A percentile compares a stretch with the other conserved stretches of the same genome.
These are phyloP conservation scores for Ulota crispa DNA, from an alignment of 225 moss, liverwort and hornwort species.

Conservation along the genomic window DNA sequence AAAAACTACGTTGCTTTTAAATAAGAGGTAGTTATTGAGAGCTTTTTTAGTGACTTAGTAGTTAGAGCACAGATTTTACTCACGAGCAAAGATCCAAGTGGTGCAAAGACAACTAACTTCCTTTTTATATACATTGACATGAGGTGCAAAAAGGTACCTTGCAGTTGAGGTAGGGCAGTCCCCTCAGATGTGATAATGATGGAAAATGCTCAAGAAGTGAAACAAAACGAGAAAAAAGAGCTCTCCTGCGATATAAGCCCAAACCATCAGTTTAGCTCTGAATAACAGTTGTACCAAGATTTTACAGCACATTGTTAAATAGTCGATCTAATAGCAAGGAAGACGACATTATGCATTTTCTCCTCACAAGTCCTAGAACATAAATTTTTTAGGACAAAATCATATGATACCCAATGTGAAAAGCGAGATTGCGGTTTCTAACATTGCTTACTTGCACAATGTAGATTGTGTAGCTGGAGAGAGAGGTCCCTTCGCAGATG, in stretches of 20 bases:
- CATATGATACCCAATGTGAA: background rate
- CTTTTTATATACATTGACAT: background rate
- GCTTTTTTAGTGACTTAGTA: background rate
- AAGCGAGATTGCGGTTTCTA: background rate
- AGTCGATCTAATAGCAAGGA: background rate
- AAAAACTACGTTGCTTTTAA: too few species aligned
- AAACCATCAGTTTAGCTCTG: background rate
- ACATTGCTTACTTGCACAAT: conserved; percentile 74
- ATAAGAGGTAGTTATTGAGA: background rate
- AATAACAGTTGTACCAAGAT: background rate
- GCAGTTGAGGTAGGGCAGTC: conserved; percentile 46
- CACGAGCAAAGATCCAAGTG: background rate
- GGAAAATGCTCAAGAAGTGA: conserved; percentile 49
- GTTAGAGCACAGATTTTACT: background rate
- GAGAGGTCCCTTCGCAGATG: conserved; percentile 83
- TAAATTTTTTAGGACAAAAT: background rate
- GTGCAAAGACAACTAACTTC: background rate
- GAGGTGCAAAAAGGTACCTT: conserved; percentile 36
- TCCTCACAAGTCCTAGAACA: background rate
- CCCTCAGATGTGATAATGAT: conserved; percentile 34
- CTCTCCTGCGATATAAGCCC: conserved; percentile 36
- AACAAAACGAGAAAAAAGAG: conserved; percentile 41
- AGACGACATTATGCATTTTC: background rate
- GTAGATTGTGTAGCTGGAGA: conserved; percentile 77
- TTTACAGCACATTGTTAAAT: background rate